Conservation (phyloP, 1,139 yeast genomes). For the Lodderomyces theae region DNA sequence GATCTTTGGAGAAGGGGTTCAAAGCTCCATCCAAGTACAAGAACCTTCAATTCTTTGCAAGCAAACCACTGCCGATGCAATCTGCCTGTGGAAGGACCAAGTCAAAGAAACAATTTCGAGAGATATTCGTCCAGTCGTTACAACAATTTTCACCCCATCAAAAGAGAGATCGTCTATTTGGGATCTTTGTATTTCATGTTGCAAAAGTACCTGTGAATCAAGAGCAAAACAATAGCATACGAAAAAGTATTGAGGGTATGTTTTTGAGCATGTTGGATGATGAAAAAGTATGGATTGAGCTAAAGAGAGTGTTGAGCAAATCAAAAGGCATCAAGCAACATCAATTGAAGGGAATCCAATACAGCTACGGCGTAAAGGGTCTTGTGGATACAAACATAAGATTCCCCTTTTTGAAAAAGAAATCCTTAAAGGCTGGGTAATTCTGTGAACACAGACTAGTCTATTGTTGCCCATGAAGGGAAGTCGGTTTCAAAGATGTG, state of each 20-base stretch:
- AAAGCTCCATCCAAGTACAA: conserved; percentile 25
- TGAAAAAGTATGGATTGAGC: not conserved
- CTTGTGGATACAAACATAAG: conserved; percentile 1
- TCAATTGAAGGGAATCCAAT: conserved; percentile 1
- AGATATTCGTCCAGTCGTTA: conserved; percentile 11
- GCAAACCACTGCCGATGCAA: conserved; percentile 27
- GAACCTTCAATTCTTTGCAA: conserved; percentile 22
- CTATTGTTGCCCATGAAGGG: conserved; percentile 37
- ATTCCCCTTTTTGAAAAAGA: conserved; percentile 5
- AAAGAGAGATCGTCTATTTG: conserved; percentile 22
- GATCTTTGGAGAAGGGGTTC: conserved; percentile 21
- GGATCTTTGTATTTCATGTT: conserved; percentile 42
- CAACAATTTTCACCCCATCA: not conserved
- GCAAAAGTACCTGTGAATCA: conserved; percentile 35
- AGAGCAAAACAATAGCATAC: conserved; percentile 28
- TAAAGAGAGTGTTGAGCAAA: not conserved
- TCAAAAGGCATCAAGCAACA: not conserved
- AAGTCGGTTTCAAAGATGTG: conserved; percentile 28
- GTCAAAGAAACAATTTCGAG: conserved; percentile 22
- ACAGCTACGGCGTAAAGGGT: conserved; percentile 2
- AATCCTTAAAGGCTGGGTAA: not conserved
- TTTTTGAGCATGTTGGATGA: not conserved
- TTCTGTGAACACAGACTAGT: too few relatives aligned
- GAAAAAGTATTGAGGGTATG: conserved; percentile 1
- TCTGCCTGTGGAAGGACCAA: conserved; percentile 35